A percentile compares a stretch with the other conserved stretches of the same genome.
Evolutionary conservation across 1,139 yeast species (phyloP).

Genomic region (Hansenula sp.): DNA sequence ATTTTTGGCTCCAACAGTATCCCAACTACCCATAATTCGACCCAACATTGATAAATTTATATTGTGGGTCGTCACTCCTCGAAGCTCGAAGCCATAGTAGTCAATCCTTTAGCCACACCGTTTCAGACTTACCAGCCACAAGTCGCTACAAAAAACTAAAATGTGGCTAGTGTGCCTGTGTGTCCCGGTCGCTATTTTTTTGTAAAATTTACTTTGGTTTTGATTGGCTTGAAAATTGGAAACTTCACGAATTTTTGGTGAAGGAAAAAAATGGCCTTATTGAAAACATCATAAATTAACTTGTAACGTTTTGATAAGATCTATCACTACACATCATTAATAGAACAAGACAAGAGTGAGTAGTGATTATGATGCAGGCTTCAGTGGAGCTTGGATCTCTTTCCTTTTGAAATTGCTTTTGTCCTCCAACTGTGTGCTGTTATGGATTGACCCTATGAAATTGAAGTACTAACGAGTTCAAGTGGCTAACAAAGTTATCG

Average conservation of each 20-base stretch:
- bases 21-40: no score
- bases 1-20: no score
- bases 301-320: background rate
- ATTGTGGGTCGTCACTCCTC: no score
- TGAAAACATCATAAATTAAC: background rate
- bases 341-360: background rate
- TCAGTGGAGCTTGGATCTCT: background rate
- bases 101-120: no score
- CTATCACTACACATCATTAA: background rate
- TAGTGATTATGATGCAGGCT: background rate
- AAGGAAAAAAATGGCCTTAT: background rate
- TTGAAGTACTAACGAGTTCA: conserved; percentile 12
- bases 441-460: background rate
- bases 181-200: no score
- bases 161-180: no score
- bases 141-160: no score
- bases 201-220: background rate
- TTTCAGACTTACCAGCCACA: no score
- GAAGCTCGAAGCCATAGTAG: no score
- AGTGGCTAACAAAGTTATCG: conserved; percentile 63
- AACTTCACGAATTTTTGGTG: background rate
- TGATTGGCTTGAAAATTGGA: background rate
- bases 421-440: background rate
- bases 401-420: no score
- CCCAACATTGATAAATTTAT: no score